These are phyloP conservation scores for Megacollybia marginata DNA, from an alignment of 768 basidiomycete species.

Conservation along the genomic window DNA sequence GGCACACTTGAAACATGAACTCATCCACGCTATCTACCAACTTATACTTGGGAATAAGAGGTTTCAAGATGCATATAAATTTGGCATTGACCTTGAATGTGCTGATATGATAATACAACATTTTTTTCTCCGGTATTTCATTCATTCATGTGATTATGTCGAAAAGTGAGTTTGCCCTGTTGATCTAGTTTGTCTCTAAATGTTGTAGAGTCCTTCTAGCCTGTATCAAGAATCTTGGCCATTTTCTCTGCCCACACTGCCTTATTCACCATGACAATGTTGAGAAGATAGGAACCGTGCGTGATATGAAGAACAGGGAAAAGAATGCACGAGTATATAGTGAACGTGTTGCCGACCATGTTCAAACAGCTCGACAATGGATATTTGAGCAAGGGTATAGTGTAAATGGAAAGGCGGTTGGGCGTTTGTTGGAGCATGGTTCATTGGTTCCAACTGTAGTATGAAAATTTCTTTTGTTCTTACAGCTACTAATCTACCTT, in stretches of 20 bases:
- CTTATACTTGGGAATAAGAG: slow-evolving; percentile 10
- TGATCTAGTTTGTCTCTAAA: not conserved
- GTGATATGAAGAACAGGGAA: slow-evolving; percentile 3
- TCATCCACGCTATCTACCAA: slow-evolving; percentile 12
- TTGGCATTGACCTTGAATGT: slow-evolving; percentile 10
- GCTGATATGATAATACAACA: slow-evolving; percentile 6
- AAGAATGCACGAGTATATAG: slow-evolving; percentile 1
- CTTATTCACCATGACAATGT: slow-evolving; percentile 5
- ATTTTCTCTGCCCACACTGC: slow-evolving; percentile 15
- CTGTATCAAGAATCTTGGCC: slow-evolving; percentile 10
- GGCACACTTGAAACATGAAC: slow-evolving; percentile 12
- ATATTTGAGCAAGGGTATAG: slow-evolving; percentile 7
- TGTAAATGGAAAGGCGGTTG: not conserved
- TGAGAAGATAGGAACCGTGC: slow-evolving; percentile 3
- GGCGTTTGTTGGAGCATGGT: slow-evolving; percentile 1
- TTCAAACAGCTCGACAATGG: slow-evolving; percentile 1
- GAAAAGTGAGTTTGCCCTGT: slow-evolving; percentile 11
- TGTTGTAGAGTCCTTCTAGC: slow-evolving; percentile 11
- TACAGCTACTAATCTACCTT: not conserved
- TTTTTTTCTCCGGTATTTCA: slow-evolving; percentile 9
- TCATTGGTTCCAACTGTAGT: slow-evolving; percentile 11
- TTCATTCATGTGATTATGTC: slow-evolving; percentile 15
- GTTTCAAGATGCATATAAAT: slow-evolving; percentile 9
- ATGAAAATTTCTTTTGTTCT: not conserved
- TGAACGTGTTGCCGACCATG: not conserved